Percentiles rank a stretch among this genome's conserved stretches.
Conservation (phyloP, 2,329 filamentous ascomycete species). For the Xylariaceae sp. region DNA sequence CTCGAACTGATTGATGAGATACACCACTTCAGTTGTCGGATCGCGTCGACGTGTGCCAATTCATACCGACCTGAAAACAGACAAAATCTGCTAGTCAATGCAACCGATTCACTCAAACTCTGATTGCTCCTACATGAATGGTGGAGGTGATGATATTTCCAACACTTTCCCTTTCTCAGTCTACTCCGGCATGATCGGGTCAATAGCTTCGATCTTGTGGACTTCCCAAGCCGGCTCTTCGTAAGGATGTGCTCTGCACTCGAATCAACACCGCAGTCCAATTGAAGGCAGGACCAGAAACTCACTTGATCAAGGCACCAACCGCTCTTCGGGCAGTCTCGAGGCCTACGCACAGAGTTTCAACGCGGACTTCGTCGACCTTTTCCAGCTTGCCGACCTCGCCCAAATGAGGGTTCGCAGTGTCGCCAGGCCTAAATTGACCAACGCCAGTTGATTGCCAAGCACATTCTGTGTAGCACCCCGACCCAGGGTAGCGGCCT, state of each 20-base stretch:
- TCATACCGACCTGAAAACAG: too few relatives aligned
- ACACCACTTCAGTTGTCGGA: too few relatives aligned
- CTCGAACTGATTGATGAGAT: too few relatives aligned
- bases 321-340: background rate
- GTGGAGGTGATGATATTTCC: too few relatives aligned
- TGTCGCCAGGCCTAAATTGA: background rate
- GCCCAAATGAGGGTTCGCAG: background rate
- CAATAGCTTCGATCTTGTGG: background rate
- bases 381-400: background rate
- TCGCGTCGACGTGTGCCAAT: too few relatives aligned
- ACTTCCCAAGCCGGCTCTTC: background rate
- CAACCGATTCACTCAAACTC: too few relatives aligned
- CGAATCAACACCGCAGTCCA: background rate
- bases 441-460: background rate
- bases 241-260: conserved; percentile 1
- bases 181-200: background rate
- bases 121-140: too few relatives aligned
- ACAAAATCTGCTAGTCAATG: too few relatives aligned
- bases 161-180: too few relatives aligned
- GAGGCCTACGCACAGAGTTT: background rate
- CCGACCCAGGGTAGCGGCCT: conserved; percentile 1
- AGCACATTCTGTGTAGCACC: background rate
- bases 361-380: background rate
- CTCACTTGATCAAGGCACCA: conserved; percentile 1
- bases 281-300: background rate